A percentile compares a stretch with the other conserved stretches of the same genome.
phyloP scores from a whole-genome alignment of 2,329 filamentous ascomycete species.

The Calonectria ilicicola region DNA sequence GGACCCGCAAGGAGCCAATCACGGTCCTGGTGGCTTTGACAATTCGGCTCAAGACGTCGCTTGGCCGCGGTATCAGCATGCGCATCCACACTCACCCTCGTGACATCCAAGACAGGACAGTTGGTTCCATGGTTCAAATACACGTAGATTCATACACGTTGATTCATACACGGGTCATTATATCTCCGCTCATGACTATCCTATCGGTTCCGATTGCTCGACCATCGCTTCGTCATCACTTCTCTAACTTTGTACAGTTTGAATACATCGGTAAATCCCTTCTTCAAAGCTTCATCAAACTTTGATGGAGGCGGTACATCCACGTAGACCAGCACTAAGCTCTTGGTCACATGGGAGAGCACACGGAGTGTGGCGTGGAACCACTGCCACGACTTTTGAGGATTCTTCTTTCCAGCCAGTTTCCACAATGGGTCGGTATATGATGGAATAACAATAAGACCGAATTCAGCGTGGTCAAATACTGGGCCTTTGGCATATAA shows the following conservation, averaged over 20 bases:
- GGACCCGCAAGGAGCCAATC: neutral
- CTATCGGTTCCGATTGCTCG: conserved; percentile 78
- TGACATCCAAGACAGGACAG: neutral
- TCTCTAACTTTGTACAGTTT: conserved; percentile 82
- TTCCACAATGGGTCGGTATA: conserved; percentile 83
- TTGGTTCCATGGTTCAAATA: conserved; percentile 11
- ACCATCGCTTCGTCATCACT: conserved; percentile 85
- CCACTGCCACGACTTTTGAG: conserved; percentile 78
- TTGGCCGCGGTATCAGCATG: neutral
- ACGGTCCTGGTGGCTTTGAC: neutral
- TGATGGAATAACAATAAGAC: conserved; percentile 84
- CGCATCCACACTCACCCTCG: neutral
- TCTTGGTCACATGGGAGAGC: conserved; percentile 91
- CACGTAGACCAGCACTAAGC: conserved; percentile 88
- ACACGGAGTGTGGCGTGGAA: conserved; percentile 92
- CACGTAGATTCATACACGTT: neutral
- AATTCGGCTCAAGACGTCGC: neutral
- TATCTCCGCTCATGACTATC: neutral
- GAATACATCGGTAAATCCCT: conserved; percentile 73
- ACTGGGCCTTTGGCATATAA: conserved; percentile 93
- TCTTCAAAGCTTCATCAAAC: conserved; percentile 55
- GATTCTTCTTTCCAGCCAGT: conserved; percentile 61
- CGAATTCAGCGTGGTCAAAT: conserved; percentile 96
- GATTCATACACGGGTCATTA: conserved; percentile 23
- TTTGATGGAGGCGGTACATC: conserved; percentile 81